Evolutionary conservation across 2,329 filamentous ascomycete species (phyloP), one percentile per base, ranked within the genome.

Genomic region (Septoria linicola): DNA sequence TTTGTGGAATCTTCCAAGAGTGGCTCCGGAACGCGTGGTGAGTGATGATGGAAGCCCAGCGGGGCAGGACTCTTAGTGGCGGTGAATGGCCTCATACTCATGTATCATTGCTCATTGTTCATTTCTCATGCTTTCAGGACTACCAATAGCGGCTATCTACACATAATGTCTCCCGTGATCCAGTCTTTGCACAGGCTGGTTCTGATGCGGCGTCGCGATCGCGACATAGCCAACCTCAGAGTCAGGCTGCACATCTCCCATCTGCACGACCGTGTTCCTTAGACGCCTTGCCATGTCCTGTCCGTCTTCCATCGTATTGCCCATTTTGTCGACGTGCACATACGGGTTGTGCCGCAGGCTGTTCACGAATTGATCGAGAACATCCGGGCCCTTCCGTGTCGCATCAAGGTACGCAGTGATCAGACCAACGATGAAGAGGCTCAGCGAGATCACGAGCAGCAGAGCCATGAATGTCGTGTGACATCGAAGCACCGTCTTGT

Each of bases 321-420:
- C 51, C 14, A 46, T 16, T 10, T 30, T 17, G 4, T 49, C 41
- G 17, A 47, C 37, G 13, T 55, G 54, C 3, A 55, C 51, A 27
- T 54, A 55, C 0, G 52, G 49, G 27, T 43, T 55, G 30, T 59
- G 44, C 13, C 54, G 17, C 10, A 59, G 46, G 6, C 30, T 27
- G 25, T 46, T 48, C 14, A 50, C 53, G 32, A 60, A 60, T 19
- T 54, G 44, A 32, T 60, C 58, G 8, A 60, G 39, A 10, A 58
- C 21, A 19, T 58, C 55, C 10, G 58, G 55, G 11, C 53, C 53
- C 39, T 42, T 49, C 5, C 58, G 25, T 10, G 36, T 48, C 11
- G 45, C 50, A 31, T 58, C 51, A n/a, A 60, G 43, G 21, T 51
- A 43, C 11, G 58, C 51, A 1, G 55, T 56, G 8, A n/a, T 31